These are phyloP conservation scores for Cenococcum geophilum DNA, from an alignment of 495 filamentous ascomycete genomes.

Conservation along the genomic window DNA sequence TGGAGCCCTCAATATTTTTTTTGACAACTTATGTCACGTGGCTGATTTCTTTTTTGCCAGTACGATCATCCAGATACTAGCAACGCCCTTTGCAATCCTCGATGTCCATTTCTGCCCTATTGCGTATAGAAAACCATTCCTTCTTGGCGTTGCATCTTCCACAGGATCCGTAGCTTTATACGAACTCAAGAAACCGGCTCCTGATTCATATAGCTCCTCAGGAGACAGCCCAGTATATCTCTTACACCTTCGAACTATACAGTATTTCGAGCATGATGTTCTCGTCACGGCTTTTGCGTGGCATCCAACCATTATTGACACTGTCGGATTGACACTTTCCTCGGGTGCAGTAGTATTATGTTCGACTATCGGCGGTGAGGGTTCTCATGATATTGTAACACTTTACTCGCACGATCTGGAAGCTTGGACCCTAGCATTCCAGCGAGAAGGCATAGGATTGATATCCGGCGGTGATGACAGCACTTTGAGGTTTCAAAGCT, in stretches of 20 bases:
- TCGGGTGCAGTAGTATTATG: constrained; percentile 49
- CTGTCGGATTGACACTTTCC: constrained; percentile 63
- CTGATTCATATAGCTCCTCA: constrained; percentile 2
- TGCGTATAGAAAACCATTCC: constrained; percentile 33
- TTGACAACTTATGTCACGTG: not conserved
- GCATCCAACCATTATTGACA: constrained; percentile 48
- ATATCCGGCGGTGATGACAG: constrained; percentile 68
- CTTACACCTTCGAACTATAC: constrained; percentile 36
- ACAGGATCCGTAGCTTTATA: constrained; percentile 64
- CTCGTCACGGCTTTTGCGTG: constrained; percentile 68
- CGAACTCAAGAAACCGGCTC: constrained; percentile 32
- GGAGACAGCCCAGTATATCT: constrained; percentile 18
- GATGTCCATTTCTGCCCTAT: constrained; percentile 76
- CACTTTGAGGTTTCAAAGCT: constrained; percentile 9
- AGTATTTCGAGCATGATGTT: constrained; percentile 42
- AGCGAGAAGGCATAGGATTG: constrained; percentile 34
- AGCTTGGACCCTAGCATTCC: constrained; percentile 62
- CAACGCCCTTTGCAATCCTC: constrained; percentile 65
- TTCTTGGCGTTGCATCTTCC: constrained; percentile 67
- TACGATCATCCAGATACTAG: constrained; percentile 43
- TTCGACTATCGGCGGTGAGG: constrained; percentile 1
- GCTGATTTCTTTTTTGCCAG: constrained; percentile 13
- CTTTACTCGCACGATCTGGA: constrained; percentile 47
- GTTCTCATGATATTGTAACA: not conserved
- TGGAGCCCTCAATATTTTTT: not conserved